A percentile compares a stretch with the other conserved stretches of the same genome.
Conservation (phyloP, 2,329 filamentous ascomycete genomes). For the Curvularia spicifera region DNA sequence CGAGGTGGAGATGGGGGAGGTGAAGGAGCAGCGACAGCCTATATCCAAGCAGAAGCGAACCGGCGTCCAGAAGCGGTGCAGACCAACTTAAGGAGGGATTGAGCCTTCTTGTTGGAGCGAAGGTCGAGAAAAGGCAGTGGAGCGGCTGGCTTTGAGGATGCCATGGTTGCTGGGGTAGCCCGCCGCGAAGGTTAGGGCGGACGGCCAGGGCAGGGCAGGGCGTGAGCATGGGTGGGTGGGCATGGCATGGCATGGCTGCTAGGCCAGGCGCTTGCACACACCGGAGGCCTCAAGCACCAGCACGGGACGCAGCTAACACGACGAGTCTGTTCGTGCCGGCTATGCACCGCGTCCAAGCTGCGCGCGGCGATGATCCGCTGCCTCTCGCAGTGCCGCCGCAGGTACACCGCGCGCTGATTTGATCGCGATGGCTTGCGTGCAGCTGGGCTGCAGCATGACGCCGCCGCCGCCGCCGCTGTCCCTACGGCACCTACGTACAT, state of each 20-base stretch:
- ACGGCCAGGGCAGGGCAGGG: slow-evolving; percentile 20
- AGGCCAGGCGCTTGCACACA: slow-evolving; percentile 36
- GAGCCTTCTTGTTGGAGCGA: slow-evolving; percentile 51
- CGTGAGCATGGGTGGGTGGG: too few species aligned
- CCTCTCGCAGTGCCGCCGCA: slow-evolving; percentile 22
- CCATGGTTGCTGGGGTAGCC: slow-evolving; percentile 37
- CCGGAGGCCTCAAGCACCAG: slow-evolving; percentile 24
- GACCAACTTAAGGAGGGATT: slow-evolving; percentile 29
- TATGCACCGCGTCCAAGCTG: slow-evolving; percentile 28
- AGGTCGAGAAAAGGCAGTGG: slow-evolving; percentile 41
- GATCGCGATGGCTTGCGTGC: slow-evolving; percentile 17
- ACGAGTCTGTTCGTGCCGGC: slow-evolving; percentile 25
- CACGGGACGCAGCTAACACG: slow-evolving; percentile 15
- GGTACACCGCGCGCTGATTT: slow-evolving; percentile 23
- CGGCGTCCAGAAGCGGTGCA: slow-evolving; percentile 33
- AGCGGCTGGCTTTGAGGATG: slow-evolving; percentile 49
- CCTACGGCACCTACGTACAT: too few species aligned
- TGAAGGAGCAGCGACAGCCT: slow-evolving; percentile 38
- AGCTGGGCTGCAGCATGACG: slow-evolving; percentile 19
- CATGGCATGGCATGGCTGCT: slow-evolving; percentile 22
- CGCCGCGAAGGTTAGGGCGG: slow-evolving; percentile 37
- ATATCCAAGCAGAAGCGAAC: slow-evolving; percentile 31
- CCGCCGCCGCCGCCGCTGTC: not conserved
- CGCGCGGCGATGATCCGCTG: slow-evolving; percentile 29
- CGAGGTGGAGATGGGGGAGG: slow-evolving; percentile 13